These are phyloP conservation scores for Syncephalastrum racemosum DNA, from an alignment of 371 early-diverging fungal species.

Conservation along the genomic window DNA sequence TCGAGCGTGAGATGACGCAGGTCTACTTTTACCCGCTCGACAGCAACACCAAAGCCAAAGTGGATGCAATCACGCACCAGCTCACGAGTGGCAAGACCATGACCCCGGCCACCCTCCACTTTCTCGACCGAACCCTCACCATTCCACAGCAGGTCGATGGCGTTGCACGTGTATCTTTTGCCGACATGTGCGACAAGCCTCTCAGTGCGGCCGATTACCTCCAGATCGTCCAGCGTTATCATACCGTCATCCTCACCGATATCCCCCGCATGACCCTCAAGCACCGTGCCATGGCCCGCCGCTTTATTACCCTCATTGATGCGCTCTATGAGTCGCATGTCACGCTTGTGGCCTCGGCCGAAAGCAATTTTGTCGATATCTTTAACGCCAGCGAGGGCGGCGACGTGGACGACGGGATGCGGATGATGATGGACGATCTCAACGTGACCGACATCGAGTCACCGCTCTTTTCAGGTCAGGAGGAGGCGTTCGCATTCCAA, in stretches of 20 bases:
- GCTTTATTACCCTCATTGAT: slow-evolving; percentile 94
- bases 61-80: slow-evolving; percentile 37
- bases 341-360: slow-evolving; percentile 72
- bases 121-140: slow-evolving; percentile 71
- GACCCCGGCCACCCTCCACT: slow-evolving; percentile 53
- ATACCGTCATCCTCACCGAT: slow-evolving; percentile 77
- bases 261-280: slow-evolving; percentile 84
- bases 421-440: slow-evolving; percentile 39
- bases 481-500: slow-evolving; percentile 96
- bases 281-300: slow-evolving; percentile 84
- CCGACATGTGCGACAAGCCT: slow-evolving; percentile 80
- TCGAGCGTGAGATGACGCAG: slow-evolving; percentile 55
- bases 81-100: slow-evolving; percentile 33
- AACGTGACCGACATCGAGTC: slow-evolving; percentile 52
- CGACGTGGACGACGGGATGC: slow-evolving; percentile 37
- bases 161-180: slow-evolving; percentile 78
- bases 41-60: slow-evolving; percentile 38
- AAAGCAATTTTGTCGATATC: slow-evolving; percentile 63
- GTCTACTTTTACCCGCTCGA: slow-evolving; percentile 67
- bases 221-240: slow-evolving; percentile 69
- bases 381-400: slow-evolving; percentile 61
- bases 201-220: slow-evolving; percentile 92
- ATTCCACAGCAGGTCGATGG: slow-evolving; percentile 66
- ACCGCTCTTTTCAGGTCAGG: slow-evolving; percentile 82
- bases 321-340: slow-evolving; percentile 81